These are phyloP conservation scores for Agaricus subrufescens DNA, from an alignment of 768 basidiomycete genomes.

Conservation along the genomic window DNA sequence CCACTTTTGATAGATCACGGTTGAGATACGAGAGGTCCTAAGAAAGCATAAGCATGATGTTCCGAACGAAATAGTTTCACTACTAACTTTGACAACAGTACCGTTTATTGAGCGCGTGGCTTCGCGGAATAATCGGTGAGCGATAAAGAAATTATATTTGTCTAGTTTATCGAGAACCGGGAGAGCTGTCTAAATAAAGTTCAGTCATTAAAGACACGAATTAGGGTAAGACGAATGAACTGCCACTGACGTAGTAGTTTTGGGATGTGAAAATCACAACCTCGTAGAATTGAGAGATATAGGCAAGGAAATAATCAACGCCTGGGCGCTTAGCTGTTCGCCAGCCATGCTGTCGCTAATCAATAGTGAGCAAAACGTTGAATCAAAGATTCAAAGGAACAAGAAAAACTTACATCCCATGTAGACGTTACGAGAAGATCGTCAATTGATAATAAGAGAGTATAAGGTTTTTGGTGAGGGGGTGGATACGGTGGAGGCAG, in stretches of 20 bases:
- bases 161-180: conserved; percentile 93
- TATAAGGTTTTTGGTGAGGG: conserved; percentile 87
- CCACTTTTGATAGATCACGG: conserved; percentile 86
- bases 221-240: neutral
- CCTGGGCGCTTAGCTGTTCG: conserved; percentile 96
- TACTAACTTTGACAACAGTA: conserved; percentile 74
- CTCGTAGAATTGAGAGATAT: conserved; percentile 97
- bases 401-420: conserved; percentile 79
- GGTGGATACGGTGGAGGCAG: conserved; percentile 82
- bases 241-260: conserved; percentile 72
- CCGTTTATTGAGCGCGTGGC: conserved; percentile 81
- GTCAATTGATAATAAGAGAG: conserved; percentile 86
- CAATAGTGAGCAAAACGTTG: neutral
- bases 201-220: conserved; percentile 2
- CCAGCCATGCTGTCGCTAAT: conserved; percentile 90
- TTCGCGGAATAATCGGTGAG: conserved; percentile 90
- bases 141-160: conserved; percentile 85
- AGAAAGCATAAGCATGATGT: neutral
- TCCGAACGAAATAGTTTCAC: neutral
- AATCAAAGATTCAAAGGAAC: neutral
- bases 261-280: conserved; percentile 94
- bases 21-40: conserved; percentile 93
- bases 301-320: conserved; percentile 96
- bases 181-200: conserved; percentile 61
- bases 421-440: conserved; percentile 87